phyloP scores from a whole-genome alignment of 345 rosid genomes.

The Arabidopsis arenosa region DNA sequence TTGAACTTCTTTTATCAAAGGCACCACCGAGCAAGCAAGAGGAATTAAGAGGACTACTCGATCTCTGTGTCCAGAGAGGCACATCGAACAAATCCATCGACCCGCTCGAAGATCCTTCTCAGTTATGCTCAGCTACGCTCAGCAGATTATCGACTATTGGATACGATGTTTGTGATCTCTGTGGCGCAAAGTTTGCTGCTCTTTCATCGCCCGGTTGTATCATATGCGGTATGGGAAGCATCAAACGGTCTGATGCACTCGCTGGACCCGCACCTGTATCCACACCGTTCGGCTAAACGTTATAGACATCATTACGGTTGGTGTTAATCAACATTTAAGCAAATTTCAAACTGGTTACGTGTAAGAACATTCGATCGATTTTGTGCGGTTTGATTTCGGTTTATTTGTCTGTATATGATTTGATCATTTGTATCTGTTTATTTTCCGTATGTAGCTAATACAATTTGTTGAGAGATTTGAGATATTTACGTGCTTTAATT shows the following conservation, averaged over 20 bases:
- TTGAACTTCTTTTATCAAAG: conserved; percentile 88
- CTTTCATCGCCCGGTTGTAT: conserved; percentile 91
- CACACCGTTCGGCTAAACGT: conserved; percentile 81
- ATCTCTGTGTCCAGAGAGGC: conserved; percentile 92
- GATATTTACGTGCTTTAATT: not conserved
- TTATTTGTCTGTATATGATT: conserved; percentile 37
- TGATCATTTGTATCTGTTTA: conserved; percentile 24
- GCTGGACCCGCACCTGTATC: conserved; percentile 70
- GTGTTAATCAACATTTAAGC: not conserved
- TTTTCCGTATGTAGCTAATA: not conserved
- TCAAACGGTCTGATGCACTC: conserved; percentile 89
- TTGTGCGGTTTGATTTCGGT: conserved; percentile 30
- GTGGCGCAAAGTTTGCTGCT: conserved; percentile 96
- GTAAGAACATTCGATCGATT: conserved; percentile 23
- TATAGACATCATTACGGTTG: not conserved
- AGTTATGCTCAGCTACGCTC: conserved; percentile 93
- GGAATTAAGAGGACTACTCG: conserved; percentile 80
- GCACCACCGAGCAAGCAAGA: conserved; percentile 95
- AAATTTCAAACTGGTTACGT: conserved; percentile 7
- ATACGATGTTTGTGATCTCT: conserved; percentile 92
- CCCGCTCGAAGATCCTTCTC: conserved; percentile 94
- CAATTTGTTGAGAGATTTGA: not conserved
- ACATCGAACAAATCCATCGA: conserved; percentile 88
- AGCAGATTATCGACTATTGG: conserved; percentile 96
- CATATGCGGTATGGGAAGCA: conserved; percentile 97